Evolutionary conservation across 1,139 yeast species (phyloP).

Genomic region (Sugiyamaella novakii): DNA sequence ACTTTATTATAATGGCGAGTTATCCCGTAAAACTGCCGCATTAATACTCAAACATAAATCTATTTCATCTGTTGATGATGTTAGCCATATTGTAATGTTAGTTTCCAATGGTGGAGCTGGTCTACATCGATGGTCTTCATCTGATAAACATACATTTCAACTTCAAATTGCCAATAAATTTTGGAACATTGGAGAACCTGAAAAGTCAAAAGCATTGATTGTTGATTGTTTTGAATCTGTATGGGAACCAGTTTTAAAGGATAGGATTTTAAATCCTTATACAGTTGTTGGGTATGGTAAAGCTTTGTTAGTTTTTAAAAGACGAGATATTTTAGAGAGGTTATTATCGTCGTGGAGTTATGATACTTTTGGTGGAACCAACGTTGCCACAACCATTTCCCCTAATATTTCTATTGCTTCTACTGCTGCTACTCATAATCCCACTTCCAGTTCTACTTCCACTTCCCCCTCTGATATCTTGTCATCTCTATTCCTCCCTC

Average conservation of each 20-base stretch:
- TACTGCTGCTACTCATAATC: neutral
- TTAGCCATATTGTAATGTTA: constrained; percentile 29
- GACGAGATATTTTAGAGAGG: constrained; percentile 20
- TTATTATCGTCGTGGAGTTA: constrained; percentile 20
- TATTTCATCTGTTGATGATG: constrained; percentile 22
- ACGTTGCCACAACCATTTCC: constrained; percentile 2
- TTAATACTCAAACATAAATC: constrained; percentile 29
- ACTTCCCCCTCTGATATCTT: neutral
- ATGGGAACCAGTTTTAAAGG: constrained; percentile 30
- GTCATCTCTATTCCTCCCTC: constrained; percentile 23
- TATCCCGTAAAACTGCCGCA: constrained; percentile 29
- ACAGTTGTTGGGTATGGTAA: constrained; percentile 27
- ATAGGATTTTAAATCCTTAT: constrained; percentile 22
- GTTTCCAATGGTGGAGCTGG: constrained; percentile 30
- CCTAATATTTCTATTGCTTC: neutral
- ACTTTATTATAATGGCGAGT: constrained; percentile 33
- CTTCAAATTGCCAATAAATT: constrained; percentile 35
- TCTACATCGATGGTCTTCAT: constrained; percentile 31
- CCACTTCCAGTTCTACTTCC: neutral
- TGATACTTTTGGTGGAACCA: constrained; percentile 15
- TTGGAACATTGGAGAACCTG: constrained; percentile 29
- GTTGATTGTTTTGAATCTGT: constrained; percentile 29
- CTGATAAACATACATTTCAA: constrained; percentile 31
- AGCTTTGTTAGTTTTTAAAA: constrained; percentile 28
- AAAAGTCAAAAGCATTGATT: constrained; percentile 29